Conservation (phyloP, 768 basidiomycete genomes). For the Rhizopogon sp. region DNA sequence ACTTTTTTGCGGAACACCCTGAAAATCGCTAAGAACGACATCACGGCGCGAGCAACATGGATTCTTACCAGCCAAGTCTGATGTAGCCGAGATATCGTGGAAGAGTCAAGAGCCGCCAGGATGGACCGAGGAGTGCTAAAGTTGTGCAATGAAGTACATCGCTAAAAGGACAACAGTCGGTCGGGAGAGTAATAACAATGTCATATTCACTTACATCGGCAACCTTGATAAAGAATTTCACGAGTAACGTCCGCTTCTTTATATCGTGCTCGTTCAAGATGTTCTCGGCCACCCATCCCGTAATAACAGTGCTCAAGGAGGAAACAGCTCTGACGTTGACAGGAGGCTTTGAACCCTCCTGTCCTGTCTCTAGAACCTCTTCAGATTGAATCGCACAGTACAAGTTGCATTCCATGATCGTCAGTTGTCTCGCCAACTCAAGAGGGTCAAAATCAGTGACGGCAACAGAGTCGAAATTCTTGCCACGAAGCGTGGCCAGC, state of each 20-base stretch:
- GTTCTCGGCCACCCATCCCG: conserved; percentile 94
- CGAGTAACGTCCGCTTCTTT: conserved; percentile 70
- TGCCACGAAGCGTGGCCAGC: conserved; percentile 60
- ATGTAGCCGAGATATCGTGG: conserved; percentile 85
- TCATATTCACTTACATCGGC: conserved; percentile 62
- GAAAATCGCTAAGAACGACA: background rate
- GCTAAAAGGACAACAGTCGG: conserved; percentile 41
- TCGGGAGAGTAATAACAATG: conserved; percentile 6
- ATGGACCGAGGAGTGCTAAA: conserved; percentile 92
- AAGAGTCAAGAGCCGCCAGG: conserved; percentile 91
- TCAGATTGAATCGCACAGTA: conserved; percentile 85
- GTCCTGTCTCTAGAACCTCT: conserved; percentile 82
- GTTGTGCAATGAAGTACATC: conserved; percentile 78
- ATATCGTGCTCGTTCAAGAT: conserved; percentile 88
- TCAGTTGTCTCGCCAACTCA: conserved; percentile 91
- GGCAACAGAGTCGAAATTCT: conserved; percentile 53
- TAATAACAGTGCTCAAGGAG: conserved; percentile 86
- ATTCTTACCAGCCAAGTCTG: conserved; percentile 88
- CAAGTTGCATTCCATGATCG: conserved; percentile 86
- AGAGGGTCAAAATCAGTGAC: conserved; percentile 91
- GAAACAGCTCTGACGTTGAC: conserved; percentile 80
- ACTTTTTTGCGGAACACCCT: conserved; percentile 87
- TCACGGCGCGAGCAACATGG: background rate
- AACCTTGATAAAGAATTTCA: conserved; percentile 94
- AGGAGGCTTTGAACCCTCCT: conserved; percentile 59